Conservation (phyloP, 306 rosid species). For the Phaseolus lunatus region DNA sequence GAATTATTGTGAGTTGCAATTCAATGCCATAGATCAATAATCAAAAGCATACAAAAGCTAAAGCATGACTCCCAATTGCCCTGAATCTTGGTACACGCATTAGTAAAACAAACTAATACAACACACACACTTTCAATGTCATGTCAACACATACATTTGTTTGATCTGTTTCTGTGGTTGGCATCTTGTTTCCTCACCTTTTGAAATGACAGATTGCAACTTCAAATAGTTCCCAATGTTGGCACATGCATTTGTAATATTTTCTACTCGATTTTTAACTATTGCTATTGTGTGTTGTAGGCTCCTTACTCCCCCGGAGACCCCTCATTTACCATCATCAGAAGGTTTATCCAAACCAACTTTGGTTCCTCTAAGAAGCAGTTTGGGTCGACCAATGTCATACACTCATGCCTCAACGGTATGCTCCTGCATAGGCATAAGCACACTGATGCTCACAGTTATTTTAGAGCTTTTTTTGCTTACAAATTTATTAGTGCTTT, state of each 20-base stretch:
- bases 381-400: conserved; percentile 60
- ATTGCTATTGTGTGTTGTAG: conserved; percentile 47
- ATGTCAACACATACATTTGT: neutral
- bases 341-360: conserved; percentile 58
- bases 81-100: neutral
- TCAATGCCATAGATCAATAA: neutral
- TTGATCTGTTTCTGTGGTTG: neutral
- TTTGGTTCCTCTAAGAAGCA: conserved; percentile 53
- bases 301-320: conserved; percentile 92
- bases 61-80: conserved; percentile 1
- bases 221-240: neutral
- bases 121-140: neutral
- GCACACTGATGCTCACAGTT: neutral
- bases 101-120: neutral
- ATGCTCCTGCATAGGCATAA: conserved; percentile 31
- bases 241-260: neutral
- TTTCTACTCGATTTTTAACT: conserved; percentile 24
- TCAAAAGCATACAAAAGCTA: neutral
- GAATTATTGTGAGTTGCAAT: conserved; percentile 1
- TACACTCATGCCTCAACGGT: conserved; percentile 73
- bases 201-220: neutral
- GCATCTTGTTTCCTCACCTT: conserved; percentile 9
- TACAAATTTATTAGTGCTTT: neutral
- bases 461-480: no score
- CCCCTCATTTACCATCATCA: conserved; percentile 69